Percentiles rank a stretch among this genome's conserved stretches.
Conservation (phyloP, 2,329 filamentous ascomycete genomes). For the Aspergillus oerlinghausenensis region DNA sequence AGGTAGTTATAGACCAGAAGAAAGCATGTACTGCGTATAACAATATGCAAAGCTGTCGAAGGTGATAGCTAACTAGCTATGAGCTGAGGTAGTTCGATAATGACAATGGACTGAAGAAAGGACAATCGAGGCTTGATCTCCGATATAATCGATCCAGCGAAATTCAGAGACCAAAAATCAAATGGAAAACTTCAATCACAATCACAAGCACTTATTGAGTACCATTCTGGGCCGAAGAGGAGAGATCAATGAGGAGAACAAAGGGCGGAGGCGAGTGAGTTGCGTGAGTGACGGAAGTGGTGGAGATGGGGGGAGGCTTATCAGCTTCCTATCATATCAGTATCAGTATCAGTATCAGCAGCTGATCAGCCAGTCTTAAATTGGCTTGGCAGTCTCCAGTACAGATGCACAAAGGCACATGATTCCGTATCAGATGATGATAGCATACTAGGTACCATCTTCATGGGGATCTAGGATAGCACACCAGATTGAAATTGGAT, state of each 20-base stretch:
- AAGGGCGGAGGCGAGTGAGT: neutral
- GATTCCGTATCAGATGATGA: neutral
- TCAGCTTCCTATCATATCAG: neutral
- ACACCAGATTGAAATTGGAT: neutral
- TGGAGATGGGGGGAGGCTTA: constrained; percentile 6
- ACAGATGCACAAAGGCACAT: neutral
- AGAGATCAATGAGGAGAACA: neutral
- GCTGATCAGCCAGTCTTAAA: constrained; percentile 1
- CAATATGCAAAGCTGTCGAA: neutral
- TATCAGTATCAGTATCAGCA: neutral
- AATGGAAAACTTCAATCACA: neutral
- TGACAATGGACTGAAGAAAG: neutral
- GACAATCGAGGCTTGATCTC: neutral
- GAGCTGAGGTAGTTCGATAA: neutral
- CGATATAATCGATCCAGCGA: neutral
- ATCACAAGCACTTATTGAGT: constrained; percentile 7
- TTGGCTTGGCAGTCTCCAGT: constrained; percentile 3
- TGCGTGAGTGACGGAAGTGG: neutral
- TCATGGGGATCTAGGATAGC: too few species aligned
- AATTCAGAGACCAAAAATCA: neutral
- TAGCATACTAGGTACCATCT: too few species aligned
- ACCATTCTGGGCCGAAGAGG: constrained; percentile 4
- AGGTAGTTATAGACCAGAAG: neutral
- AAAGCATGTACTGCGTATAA: neutral
- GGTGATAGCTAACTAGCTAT: neutral